Percentiles rank a stretch among this genome's conserved stretches.
phyloP scores from a whole-genome alignment of 768 basidiomycete species.

The Clavulina sp. region DNA sequence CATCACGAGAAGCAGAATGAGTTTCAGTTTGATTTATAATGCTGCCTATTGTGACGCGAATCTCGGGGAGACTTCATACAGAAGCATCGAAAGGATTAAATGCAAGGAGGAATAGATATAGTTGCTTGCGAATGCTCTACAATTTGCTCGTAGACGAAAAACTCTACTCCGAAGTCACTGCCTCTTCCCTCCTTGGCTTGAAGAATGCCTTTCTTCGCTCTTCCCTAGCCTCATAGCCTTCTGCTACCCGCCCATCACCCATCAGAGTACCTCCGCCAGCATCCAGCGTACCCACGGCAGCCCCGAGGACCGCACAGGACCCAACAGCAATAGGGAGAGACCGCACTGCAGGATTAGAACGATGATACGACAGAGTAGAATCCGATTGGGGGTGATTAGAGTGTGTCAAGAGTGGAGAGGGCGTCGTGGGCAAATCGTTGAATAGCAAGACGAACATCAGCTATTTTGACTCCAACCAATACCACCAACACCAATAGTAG shows the following conservation, averaged over 20 bases:
- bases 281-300: conserved; percentile 64
- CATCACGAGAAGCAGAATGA: no score
- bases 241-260: conserved; percentile 23
- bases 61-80: no score
- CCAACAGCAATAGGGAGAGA: conserved; percentile 71
- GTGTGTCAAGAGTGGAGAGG: neutral
- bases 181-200: conserved; percentile 35
- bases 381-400: conserved; percentile 9
- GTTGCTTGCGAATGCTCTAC: neutral
- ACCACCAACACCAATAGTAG: neutral
- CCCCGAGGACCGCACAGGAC: conserved; percentile 62
- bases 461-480: neutral
- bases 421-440: neutral
- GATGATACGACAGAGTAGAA: neutral
- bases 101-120: neutral
- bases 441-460: neutral
- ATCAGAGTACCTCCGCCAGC: conserved; percentile 46
- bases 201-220: conserved; percentile 69
- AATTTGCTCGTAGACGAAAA: neutral
- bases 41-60: no score
- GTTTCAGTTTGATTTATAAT: no score
- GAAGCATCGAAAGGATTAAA: conserved; percentile 4
- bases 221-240: conserved; percentile 28
- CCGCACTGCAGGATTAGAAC: conserved; percentile 33
- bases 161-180: neutral